Conservation (phyloP, 345 rosid genomes). For the Erysimum cheiranthoides region DNA sequence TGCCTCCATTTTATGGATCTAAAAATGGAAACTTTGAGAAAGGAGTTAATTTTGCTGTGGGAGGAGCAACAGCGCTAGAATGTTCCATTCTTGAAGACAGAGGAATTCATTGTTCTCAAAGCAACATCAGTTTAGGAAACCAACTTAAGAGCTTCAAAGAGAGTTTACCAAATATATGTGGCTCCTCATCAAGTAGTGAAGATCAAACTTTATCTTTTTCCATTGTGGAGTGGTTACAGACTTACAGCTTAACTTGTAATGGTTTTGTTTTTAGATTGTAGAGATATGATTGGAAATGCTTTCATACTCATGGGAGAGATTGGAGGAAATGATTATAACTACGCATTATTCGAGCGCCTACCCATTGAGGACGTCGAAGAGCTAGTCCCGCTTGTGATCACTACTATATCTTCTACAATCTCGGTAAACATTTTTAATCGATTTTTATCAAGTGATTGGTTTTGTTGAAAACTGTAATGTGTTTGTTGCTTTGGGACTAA, state of each 20-base stretch:
- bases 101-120: conserved; percentile 13
- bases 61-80: conserved; percentile 1
- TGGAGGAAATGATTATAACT: background rate
- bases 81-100: background rate
- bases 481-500: background rate
- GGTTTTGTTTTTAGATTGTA: background rate
- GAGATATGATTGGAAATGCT: background rate
- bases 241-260: background rate
- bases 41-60: background rate
- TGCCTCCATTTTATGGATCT: background rate
- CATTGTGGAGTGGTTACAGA: too few relatives aligned
- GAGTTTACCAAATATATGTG: conserved; percentile 42
- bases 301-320: background rate
- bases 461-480: background rate
- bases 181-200: conserved; percentile 36
- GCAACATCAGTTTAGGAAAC: conserved; percentile 38
- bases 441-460: background rate
- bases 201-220: background rate
- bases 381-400: background rate
- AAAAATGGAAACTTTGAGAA: background rate
- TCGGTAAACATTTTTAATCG: background rate
- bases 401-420: background rate
- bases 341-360: background rate
- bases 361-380: background rate
- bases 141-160: conserved; percentile 46